Base-by-base conservation (phyloP, 768 basidiomycete genomes). In the Tephrocybe rancida region DNA sequence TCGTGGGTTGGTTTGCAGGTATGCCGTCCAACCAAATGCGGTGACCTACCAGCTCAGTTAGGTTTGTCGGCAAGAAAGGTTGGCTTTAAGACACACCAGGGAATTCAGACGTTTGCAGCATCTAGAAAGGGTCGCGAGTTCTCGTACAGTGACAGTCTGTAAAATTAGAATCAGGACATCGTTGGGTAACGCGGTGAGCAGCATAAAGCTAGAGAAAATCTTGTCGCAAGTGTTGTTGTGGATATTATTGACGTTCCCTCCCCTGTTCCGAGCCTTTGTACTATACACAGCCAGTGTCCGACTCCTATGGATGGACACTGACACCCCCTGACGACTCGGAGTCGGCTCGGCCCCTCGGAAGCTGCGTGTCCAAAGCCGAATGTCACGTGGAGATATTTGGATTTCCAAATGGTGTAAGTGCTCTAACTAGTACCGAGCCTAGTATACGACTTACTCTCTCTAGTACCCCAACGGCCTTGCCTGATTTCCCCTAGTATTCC, bases 111-210 rank as follows among this genome's bases (percentile, higher is more conserved):
- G 52, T 22, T 60, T 70, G 55, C 77, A 80, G 7, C 77, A 73
- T 50, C 63, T 61, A 1, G 77, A 70, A 4, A 84, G 68, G 14
- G 69, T 56, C 18, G 65, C 61, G 13, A 87, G 69, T 44, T 82
- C 83, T 22, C 63, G 55, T 14, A 76, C 61, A 51, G 70, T 65
- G 41, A 86, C 70, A 48, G 70, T 59, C 56, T 76, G 74, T 54
- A 86, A 61, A 60, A 87, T 62, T 48, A 83, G 66, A 48, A 87
- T 69, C 55, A 86, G 63, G 45, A 88, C 67, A 65, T 89, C 87
- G 39, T 64, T 67, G 27, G 86, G 83, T 32, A 88, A 67, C 9
- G 67, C 55, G 19, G 66, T 58, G 41, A 76, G 56, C 24, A 59
- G 52, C 61, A 67, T 64, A 52, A 61, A 63, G 57, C 54, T 41